phyloP scores from a whole-genome alignment of 2,329 filamentous ascomycete species.

The Sporothrix variecibatus region DNA sequence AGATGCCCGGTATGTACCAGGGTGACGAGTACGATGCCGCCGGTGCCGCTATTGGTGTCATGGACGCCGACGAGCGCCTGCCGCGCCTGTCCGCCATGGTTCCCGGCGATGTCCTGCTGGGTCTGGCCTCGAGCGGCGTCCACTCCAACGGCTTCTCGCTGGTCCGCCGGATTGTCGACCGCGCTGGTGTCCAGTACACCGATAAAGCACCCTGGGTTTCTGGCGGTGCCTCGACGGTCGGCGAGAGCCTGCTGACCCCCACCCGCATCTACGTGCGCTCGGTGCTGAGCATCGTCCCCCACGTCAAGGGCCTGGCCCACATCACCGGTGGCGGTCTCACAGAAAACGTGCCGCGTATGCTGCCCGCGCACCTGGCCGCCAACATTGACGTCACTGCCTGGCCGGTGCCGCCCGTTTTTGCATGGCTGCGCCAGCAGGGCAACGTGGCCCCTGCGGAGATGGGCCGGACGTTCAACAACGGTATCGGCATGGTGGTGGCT shows the following conservation, averaged over 20 bases:
- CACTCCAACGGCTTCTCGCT: slow-evolving; percentile 98
- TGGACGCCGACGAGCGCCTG: slow-evolving; percentile 68
- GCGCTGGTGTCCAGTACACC: slow-evolving; percentile 69
- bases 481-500: slow-evolving; percentile 92
- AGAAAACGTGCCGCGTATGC: slow-evolving; percentile 94
- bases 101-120: slow-evolving; percentile 81
- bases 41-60: slow-evolving; percentile 84
- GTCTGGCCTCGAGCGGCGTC: slow-evolving; percentile 79
- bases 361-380: slow-evolving; percentile 75
- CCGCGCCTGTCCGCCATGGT: slow-evolving; percentile 76
- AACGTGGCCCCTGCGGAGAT: slow-evolving; percentile 78
- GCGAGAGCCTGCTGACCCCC: slow-evolving; percentile 78
- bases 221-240: slow-evolving; percentile 56
- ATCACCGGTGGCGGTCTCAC: slow-evolving; percentile 93
- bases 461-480: slow-evolving; percentile 91
- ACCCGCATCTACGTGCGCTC: slow-evolving; percentile 92
- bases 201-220: slow-evolving; percentile 75
- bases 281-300: slow-evolving; percentile 62
- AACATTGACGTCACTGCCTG: slow-evolving; percentile 77
- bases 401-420: slow-evolving; percentile 76
- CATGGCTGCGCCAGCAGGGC: slow-evolving; percentile 77
- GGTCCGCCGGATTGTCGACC: slow-evolving; percentile 84
- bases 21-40: slow-evolving; percentile 90
- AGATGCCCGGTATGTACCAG: slow-evolving; percentile 95
- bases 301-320: slow-evolving; percentile 91